These are phyloP conservation scores for Fusarium hostae DNA, from an alignment of 2,329 filamentous ascomycete genomes.

Conservation along the genomic window DNA sequence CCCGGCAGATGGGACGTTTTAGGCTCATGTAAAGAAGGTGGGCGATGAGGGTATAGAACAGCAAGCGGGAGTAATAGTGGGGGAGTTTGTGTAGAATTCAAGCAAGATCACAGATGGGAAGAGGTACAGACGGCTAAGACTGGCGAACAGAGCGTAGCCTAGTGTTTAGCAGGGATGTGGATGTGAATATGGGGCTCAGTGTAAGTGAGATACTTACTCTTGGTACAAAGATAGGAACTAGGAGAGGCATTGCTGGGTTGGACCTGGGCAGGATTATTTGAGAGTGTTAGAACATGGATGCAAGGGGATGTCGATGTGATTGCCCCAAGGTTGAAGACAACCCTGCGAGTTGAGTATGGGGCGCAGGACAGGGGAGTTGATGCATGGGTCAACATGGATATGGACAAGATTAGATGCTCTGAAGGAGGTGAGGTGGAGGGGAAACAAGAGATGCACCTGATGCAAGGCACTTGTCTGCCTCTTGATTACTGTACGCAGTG, in stretches of 20 bases:
- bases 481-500: constrained; percentile 3
- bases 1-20: constrained; percentile 44
- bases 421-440: constrained; percentile 14
- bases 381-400: constrained; percentile 7
- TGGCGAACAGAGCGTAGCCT: constrained; percentile 29
- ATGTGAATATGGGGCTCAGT: constrained; percentile 28
- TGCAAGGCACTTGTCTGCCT: constrained; percentile 41
- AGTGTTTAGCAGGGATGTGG: constrained; percentile 35
- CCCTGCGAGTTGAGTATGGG: constrained; percentile 49
- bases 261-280: constrained; percentile 21
- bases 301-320: constrained; percentile 25
- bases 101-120: constrained; percentile 42
- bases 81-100: constrained; percentile 41
- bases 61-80: constrained; percentile 38
- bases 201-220: constrained; percentile 34
- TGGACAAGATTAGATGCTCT: constrained; percentile 32
- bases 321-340: constrained; percentile 38
- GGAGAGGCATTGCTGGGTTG: constrained; percentile 45
- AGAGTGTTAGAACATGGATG: constrained; percentile 24
- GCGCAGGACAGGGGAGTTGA: constrained; percentile 41
- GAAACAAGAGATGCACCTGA: constrained; percentile 23
- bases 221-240: constrained; percentile 43
- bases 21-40: constrained; percentile 49
- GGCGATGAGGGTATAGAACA: constrained; percentile 45
- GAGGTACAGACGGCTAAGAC: constrained; percentile 39